These are phyloP conservation scores for Trichothecium sympodiale DNA, from an alignment of 2,329 filamentous ascomycete genomes.

Conservation along the genomic window DNA sequence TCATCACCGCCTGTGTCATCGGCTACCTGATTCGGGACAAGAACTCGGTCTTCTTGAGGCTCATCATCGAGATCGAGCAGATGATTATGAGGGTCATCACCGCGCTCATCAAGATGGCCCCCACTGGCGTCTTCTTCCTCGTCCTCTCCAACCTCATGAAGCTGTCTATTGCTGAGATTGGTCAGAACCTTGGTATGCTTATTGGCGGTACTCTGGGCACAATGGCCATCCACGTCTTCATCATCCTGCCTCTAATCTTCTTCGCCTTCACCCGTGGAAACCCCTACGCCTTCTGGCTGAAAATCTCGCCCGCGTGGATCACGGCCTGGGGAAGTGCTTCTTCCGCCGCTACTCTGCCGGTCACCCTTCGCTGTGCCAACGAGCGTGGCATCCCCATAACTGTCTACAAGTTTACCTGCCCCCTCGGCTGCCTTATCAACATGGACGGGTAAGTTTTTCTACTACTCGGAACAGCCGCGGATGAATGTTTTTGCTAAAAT, in stretches of 20 bases:
- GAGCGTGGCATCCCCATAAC: slow-evolving; percentile 29
- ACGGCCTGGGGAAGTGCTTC: slow-evolving; percentile 44
- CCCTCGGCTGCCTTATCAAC: slow-evolving; percentile 37
- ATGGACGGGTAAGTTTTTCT: slow-evolving; percentile 29
- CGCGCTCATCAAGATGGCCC: slow-evolving; percentile 35
- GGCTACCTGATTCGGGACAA: slow-evolving; percentile 31
- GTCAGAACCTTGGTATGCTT: slow-evolving; percentile 35
- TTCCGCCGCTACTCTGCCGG: slow-evolving; percentile 38
- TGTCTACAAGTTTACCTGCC: slow-evolving; percentile 32
- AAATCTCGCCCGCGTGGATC: slow-evolving; percentile 38
- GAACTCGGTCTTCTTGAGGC: slow-evolving; percentile 26
- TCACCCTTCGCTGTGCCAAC: slow-evolving; percentile 31
- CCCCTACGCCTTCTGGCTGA: slow-evolving; percentile 35
- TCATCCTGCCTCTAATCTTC: slow-evolving; percentile 33
- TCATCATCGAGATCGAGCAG: slow-evolving; percentile 33
- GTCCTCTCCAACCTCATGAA: slow-evolving; percentile 40
- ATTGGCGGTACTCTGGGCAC: slow-evolving; percentile 33
- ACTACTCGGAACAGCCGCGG: not conserved
- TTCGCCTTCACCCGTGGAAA: slow-evolving; percentile 29
- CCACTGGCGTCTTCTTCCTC: slow-evolving; percentile 41
- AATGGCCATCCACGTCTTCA: slow-evolving; percentile 35
- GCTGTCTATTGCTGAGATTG: slow-evolving; percentile 34
- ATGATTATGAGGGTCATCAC: slow-evolving; percentile 35
- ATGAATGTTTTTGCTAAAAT: too few relatives aligned
- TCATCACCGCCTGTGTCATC: slow-evolving; percentile 33